These are phyloP conservation scores for Acacia confusa DNA, from an alignment of 306 rosid species.

Conservation along the genomic window DNA sequence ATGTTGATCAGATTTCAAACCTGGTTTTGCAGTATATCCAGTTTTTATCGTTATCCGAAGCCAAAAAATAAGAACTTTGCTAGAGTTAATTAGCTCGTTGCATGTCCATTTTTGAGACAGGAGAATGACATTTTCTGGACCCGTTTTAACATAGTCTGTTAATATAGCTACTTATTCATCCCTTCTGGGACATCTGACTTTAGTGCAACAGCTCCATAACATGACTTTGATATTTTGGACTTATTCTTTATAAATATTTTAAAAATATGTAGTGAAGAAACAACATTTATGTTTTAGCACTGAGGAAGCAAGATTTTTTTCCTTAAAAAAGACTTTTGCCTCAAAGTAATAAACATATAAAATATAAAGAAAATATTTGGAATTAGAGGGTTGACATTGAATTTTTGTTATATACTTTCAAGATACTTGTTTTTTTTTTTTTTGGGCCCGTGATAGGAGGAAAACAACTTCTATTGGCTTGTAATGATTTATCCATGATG, in stretches of 20 bases:
- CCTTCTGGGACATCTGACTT: neutral
- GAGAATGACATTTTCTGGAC: neutral
- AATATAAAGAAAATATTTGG: neutral
- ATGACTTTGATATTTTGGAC: neutral
- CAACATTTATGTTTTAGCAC: neutral
- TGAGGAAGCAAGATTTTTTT: neutral
- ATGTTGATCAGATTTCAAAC: conserved; percentile 21
- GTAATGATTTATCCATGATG: conserved; percentile 1
- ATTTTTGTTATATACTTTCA: conserved; percentile 1
- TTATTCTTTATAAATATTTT: neutral
- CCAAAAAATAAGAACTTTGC: conserved; percentile 25
- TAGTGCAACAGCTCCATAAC: neutral
- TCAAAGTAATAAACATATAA: neutral
- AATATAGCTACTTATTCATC: neutral
- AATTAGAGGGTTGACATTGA: neutral
- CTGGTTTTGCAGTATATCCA: neutral
- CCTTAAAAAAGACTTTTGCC: neutral
- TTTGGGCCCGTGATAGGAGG: neutral
- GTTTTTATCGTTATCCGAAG: conserved; percentile 3
- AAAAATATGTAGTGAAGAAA: neutral
- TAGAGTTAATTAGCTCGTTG: neutral
- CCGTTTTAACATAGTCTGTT: conserved; percentile 1
- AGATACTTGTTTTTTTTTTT: neutral
- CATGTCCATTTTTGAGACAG: conserved; percentile 18
- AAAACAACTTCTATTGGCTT: neutral